phyloP scores from a whole-genome alignment of 2,329 filamentous ascomycete genomes.

The Grosmannia serpens region DNA sequence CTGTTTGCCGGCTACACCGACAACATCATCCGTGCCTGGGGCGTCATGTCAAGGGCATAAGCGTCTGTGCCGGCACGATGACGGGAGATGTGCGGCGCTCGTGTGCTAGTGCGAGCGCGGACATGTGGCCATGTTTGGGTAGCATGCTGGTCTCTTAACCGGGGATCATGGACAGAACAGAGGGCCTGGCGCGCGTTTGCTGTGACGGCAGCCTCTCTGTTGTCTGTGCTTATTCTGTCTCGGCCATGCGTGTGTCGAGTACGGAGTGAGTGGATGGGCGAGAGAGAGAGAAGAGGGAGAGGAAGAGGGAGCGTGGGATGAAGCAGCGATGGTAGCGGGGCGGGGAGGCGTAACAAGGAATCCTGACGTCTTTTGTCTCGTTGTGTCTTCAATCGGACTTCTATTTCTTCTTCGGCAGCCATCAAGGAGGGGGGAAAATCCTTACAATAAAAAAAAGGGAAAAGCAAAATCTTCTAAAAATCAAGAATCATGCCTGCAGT shows the following conservation, averaged over 20 bases:
- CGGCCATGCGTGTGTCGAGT: background rate
- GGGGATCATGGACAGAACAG: background rate
- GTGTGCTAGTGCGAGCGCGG: background rate
- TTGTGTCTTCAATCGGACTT: slow-evolving; percentile 3
- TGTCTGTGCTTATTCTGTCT: background rate
- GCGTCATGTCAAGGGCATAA: slow-evolving; percentile 91
- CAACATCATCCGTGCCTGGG: slow-evolving; percentile 97
- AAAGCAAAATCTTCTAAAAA: background rate
- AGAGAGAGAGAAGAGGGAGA: background rate
- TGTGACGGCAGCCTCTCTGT: background rate
- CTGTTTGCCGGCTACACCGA: slow-evolving; percentile 99
- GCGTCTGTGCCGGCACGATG: background rate
- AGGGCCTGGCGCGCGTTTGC: background rate
- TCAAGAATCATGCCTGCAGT: background rate
- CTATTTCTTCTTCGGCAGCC: slow-evolving; percentile 1
- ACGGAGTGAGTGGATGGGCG: background rate
- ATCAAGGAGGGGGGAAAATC: slow-evolving; percentile 1
- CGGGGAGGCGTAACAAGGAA: slow-evolving; percentile 3
- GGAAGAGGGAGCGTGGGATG: background rate
- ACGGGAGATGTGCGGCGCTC: background rate
- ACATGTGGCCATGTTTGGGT: background rate
- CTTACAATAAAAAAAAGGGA: background rate
- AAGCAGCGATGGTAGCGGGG: background rate
- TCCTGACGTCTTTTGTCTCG: slow-evolving; percentile 1
- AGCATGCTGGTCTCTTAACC: background rate